Evolutionary conservation across 768 basidiomycete species (phyloP).

Genomic region (Xanthoconium purpureum): DNA sequence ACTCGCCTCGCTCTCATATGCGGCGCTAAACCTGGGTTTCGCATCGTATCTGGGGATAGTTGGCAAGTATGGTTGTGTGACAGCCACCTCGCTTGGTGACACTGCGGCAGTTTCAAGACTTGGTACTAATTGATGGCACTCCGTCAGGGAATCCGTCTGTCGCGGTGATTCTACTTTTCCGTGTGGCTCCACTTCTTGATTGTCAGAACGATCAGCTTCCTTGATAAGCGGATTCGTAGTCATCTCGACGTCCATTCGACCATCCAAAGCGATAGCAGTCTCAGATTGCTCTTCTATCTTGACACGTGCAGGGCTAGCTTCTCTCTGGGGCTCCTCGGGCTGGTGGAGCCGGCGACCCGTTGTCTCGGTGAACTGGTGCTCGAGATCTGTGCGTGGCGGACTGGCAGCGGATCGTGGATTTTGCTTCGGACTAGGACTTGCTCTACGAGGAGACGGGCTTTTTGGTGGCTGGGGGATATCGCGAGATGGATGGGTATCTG

Average conservation of each 20-base stretch:
- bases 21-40: constrained; percentile 28
- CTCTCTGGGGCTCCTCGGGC: not conserved
- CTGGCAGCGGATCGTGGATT: constrained; percentile 7
- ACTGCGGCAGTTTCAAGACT: constrained; percentile 12
- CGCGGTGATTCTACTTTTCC: constrained; percentile 24
- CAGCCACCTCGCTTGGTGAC: constrained; percentile 15
- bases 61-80: constrained; percentile 33
- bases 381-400: constrained; percentile 5
- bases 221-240: constrained; percentile 4
- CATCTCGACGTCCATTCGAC: constrained; percentile 7
- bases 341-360: not conserved
- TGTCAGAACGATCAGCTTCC: constrained; percentile 14
- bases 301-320: not conserved
- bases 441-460: constrained; percentile 13
- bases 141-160: constrained; percentile 18
- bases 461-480: constrained; percentile 11
- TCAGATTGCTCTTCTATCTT: constrained; percentile 4
- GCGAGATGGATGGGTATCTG: constrained; percentile 5
- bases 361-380: constrained; percentile 2
- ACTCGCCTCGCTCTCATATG: constrained; percentile 28
- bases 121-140: constrained; percentile 1
- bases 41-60: constrained; percentile 30
- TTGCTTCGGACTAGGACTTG: constrained; percentile 15
- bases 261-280: not conserved
- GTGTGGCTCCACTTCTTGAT: constrained; percentile 17